A percentile compares a stretch with the other conserved stretches of the same genome.
These are phyloP conservation scores for Zoysia pacifica DNA, from an alignment of 176 grass and related monocot genomes.

Conservation along the genomic window DNA sequence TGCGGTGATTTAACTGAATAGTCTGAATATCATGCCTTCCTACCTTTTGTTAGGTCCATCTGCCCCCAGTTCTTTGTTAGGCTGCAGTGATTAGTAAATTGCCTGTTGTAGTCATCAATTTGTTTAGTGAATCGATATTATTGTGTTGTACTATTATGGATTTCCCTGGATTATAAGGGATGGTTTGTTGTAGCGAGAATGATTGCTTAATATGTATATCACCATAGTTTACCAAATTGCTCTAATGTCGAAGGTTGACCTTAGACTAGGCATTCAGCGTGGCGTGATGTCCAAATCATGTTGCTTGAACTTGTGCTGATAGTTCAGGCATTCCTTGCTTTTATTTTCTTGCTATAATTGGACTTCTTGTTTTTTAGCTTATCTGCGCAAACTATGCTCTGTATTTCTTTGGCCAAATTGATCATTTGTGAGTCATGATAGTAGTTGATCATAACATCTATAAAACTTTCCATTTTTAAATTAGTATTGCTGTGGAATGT, in stretches of 20 bases:
- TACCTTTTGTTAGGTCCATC: too few relatives aligned
- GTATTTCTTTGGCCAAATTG: neutral
- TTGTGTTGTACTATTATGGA: too few relatives aligned
- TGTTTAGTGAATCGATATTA: too few relatives aligned
- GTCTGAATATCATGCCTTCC: too few relatives aligned
- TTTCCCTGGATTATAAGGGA: neutral
- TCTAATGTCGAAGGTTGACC: conserved; percentile 40
- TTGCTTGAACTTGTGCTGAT: conserved; percentile 35
- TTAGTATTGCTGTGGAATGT: neutral
- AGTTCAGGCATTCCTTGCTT: neutral
- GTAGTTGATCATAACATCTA: neutral
- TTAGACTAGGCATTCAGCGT: neutral
- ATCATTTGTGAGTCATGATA: neutral
- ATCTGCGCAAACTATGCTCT: conserved; percentile 1
- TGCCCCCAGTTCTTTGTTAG: too few relatives aligned
- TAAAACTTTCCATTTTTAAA: conserved; percentile 20
- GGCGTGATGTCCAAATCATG: conserved; percentile 26
- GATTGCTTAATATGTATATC: conserved; percentile 25
- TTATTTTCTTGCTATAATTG: neutral
- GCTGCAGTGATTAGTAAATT: too few relatives aligned
- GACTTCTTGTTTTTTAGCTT: neutral
- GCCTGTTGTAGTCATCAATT: too few relatives aligned
- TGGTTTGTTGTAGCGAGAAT: conserved; percentile 22
- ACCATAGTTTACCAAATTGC: conserved; percentile 5
- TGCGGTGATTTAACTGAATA: too few relatives aligned